These are phyloP conservation scores for Blastobotrys attinorum DNA, from an alignment of 805 yeast species.

Conservation along the genomic window DNA sequence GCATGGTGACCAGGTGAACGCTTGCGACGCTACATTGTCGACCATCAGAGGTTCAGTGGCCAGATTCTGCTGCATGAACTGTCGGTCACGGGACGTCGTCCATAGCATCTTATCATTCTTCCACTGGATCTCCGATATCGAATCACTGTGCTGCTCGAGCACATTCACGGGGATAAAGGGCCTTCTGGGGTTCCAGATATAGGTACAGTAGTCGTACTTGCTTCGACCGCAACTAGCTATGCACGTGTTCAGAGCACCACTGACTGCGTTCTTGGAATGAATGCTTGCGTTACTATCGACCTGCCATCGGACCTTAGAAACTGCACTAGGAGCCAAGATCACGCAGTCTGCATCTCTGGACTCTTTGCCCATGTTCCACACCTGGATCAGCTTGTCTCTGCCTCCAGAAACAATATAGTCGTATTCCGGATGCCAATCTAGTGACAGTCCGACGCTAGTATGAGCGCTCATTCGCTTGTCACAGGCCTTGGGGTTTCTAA, in stretches of 20 bases:
- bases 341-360: conserved; percentile 55
- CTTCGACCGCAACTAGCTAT: conserved; percentile 67
- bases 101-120: conserved; percentile 39
- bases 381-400: conserved; percentile 72
- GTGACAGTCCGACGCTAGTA: conserved; percentile 79
- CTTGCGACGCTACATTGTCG: conserved; percentile 43
- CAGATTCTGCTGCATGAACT: conserved; percentile 42
- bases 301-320: conserved; percentile 68
- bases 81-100: conserved; percentile 45
- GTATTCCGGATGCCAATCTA: conserved; percentile 80
- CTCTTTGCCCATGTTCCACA: conserved; percentile 55
- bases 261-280: conserved; percentile 13
- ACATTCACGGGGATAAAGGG: conserved; percentile 61
- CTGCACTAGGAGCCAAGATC: conserved; percentile 68
- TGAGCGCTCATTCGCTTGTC: conserved; percentile 82
- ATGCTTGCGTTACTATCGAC: conserved; percentile 28
- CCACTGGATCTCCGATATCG: conserved; percentile 52
- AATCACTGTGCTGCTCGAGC: conserved; percentile 41
- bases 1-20: conserved; percentile 57
- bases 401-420: conserved; percentile 90
- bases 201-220: conserved; percentile 54
- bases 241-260: conserved; percentile 19
- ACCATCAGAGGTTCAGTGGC: conserved; percentile 35
- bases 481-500: conserved; percentile 52
- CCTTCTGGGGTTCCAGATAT: conserved; percentile 62